These are phyloP conservation scores for Petasospora rhodanensis DNA, from an alignment of 1,139 yeast genomes.

Conservation along the genomic window DNA sequence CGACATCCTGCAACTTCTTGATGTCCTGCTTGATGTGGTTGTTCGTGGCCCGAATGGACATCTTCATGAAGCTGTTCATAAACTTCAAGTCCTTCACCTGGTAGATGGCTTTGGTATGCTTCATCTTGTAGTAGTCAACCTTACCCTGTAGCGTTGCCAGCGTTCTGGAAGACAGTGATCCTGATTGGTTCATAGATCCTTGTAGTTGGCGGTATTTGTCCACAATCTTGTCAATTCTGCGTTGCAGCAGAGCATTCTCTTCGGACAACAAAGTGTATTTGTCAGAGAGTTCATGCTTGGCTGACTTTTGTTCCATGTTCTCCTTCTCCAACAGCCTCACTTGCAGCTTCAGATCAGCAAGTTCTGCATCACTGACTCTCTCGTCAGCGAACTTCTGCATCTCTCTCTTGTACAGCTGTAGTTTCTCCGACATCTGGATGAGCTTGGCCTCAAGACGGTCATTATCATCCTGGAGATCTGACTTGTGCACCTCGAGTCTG, in stretches of 20 bases:
- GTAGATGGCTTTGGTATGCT: slow-evolving; percentile 23
- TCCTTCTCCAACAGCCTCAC: slow-evolving; percentile 16
- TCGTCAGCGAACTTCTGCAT: slow-evolving; percentile 8
- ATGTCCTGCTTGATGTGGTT: slow-evolving; percentile 38
- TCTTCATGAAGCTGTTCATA: slow-evolving; percentile 45
- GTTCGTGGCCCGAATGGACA: slow-evolving; percentile 43
- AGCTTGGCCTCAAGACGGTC: slow-evolving; percentile 21
- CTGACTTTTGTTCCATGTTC: slow-evolving; percentile 20
- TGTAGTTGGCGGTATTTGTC: slow-evolving; percentile 20
- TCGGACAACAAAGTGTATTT: slow-evolving; percentile 22
- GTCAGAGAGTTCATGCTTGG: slow-evolving; percentile 29
- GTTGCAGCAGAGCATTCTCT: slow-evolving; percentile 20
- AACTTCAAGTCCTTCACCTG: slow-evolving; percentile 46
- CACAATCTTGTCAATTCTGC: slow-evolving; percentile 20
- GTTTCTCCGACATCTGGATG: slow-evolving; percentile 22
- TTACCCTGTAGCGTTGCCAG: slow-evolving; percentile 18
- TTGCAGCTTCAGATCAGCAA: slow-evolving; percentile 14
- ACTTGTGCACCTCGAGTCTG: slow-evolving; percentile 18
- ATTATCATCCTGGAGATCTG: slow-evolving; percentile 15
- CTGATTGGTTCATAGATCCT: slow-evolving; percentile 3
- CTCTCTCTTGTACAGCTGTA: slow-evolving; percentile 19
- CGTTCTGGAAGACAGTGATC: slow-evolving; percentile 5
- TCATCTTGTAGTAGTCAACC: slow-evolving; percentile 24
- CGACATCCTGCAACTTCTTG: slow-evolving; percentile 40
- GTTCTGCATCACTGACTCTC: slow-evolving; percentile 8